phyloP scores from a whole-genome alignment of 2,329 filamentous ascomycete genomes.

The Periconia sp. region DNA sequence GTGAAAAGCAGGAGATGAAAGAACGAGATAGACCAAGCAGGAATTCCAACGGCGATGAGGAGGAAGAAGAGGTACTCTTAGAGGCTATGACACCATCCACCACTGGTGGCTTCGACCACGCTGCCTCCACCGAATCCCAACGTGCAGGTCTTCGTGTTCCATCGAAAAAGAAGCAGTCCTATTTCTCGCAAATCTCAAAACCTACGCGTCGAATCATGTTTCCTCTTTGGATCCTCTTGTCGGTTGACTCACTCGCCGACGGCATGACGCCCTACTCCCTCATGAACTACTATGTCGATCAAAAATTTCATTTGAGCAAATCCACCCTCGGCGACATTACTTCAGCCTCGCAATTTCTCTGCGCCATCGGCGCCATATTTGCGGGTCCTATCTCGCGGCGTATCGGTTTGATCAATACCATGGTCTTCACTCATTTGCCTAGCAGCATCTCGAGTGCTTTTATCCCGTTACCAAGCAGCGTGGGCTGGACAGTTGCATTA shows the following conservation, averaged over 20 bases:
- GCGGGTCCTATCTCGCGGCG: constrained; percentile 60
- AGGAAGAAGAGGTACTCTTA: constrained; percentile 39
- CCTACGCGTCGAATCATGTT: constrained; percentile 62
- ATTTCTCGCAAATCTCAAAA: constrained; percentile 57
- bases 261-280: constrained; percentile 54
- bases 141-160: background rate
- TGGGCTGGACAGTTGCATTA: constrained; percentile 57
- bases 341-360: constrained; percentile 50
- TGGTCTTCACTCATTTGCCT: constrained; percentile 55
- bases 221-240: constrained; percentile 66
- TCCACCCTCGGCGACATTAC: constrained; percentile 64
- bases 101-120: constrained; percentile 28
- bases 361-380: constrained; percentile 57
- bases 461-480: constrained; percentile 57
- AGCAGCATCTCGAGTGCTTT: constrained; percentile 59
- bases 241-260: constrained; percentile 65
- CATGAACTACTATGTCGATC: constrained; percentile 41
- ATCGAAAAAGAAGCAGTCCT: constrained; percentile 31
- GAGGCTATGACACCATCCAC: constrained; percentile 37
- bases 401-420: constrained; percentile 64
- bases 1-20: constrained; percentile 31
- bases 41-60: constrained; percentile 10
- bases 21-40: constrained; percentile 16
- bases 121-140: background rate
- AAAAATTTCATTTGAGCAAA: constrained; percentile 44